Percentiles rank a stretch among this genome's conserved stretches.
phyloP scores from a whole-genome alignment of 139 green algal species.

The Chlorella ohadii region DNA sequence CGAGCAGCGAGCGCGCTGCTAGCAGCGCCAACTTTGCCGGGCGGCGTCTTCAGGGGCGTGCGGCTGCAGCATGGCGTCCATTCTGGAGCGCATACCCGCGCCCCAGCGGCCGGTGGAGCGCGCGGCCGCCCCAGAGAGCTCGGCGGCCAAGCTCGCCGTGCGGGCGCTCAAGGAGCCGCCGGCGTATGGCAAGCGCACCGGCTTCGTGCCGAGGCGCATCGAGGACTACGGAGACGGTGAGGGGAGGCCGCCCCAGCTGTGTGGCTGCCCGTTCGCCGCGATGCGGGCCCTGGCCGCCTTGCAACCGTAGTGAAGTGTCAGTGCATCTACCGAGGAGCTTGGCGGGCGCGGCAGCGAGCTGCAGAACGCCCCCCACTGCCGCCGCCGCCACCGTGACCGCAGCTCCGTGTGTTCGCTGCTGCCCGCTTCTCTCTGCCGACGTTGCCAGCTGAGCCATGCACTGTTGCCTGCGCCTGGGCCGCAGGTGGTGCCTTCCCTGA shows the following conservation, averaged over 20 bases:
- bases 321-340: no score
- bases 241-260: conserved; percentile 32
- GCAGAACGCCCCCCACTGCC: no score
- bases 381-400: no score
- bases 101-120: conserved; percentile 28
- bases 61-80: not conserved
- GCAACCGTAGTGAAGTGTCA: no score
- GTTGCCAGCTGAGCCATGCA: no score
- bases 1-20: no score
- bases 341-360: no score
- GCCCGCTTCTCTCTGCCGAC: no score
- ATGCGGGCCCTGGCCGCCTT: no score
- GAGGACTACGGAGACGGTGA: conserved; percentile 91
- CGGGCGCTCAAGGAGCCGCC: conserved; percentile 59
- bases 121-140: not conserved
- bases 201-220: conserved; percentile 77
- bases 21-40: not conserved
- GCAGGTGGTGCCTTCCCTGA: conserved; percentile 86
- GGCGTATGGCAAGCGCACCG: conserved; percentile 71
- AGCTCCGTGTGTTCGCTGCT: no score
- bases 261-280: no score
- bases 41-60: not conserved
- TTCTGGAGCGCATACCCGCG: conserved; percentile 5
- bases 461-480: no score
- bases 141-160: not conserved